A percentile compares a stretch with the other conserved stretches of the same genome.
phyloP scores from a whole-genome alignment of 176 grass and related monocot genomes.

The Canna indica region DNA sequence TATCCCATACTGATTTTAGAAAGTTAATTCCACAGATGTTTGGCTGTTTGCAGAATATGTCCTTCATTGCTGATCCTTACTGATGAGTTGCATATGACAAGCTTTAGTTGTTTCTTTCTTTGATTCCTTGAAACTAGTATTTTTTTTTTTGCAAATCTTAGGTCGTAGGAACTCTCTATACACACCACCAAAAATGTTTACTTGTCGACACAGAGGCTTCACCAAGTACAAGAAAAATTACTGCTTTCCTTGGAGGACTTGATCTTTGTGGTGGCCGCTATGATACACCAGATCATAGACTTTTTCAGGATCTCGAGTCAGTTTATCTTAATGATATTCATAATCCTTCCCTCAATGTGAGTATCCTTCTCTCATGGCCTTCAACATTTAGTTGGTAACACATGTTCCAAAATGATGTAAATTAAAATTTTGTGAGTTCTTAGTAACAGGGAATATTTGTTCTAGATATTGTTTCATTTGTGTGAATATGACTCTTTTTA shows the following conservation, averaged over 20 bases:
- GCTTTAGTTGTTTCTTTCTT: neutral
- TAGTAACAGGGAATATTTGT: too few relatives aligned
- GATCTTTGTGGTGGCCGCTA: conserved; percentile 24
- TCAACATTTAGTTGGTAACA: too few relatives aligned
- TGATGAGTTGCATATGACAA: neutral
- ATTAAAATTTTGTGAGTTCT: too few relatives aligned
- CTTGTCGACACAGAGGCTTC: conserved; percentile 65
- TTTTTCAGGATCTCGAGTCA: conserved; percentile 18
- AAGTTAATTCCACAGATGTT: too few relatives aligned
- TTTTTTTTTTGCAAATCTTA: conserved; percentile 14
- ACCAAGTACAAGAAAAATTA: conserved; percentile 41
- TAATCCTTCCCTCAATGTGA: conserved; percentile 14
- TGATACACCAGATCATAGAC: conserved; percentile 24
- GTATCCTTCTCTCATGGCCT: conserved; percentile 5
- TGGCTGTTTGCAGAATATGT: too few relatives aligned
- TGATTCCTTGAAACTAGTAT: neutral
- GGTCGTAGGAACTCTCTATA: conserved; percentile 68
- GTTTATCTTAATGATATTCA: conserved; percentile 12
- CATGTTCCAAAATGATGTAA: too few relatives aligned
- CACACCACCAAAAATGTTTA: conserved; percentile 87
- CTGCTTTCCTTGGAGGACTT: conserved; percentile 32
- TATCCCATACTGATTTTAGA: too few relatives aligned
- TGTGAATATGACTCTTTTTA: too few relatives aligned
- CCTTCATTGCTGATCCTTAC: too few relatives aligned
- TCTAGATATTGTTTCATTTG: too few relatives aligned